Evolutionary conservation across 805 yeast genomes (phyloP).

Genomic region (Candida berthetii): DNA sequence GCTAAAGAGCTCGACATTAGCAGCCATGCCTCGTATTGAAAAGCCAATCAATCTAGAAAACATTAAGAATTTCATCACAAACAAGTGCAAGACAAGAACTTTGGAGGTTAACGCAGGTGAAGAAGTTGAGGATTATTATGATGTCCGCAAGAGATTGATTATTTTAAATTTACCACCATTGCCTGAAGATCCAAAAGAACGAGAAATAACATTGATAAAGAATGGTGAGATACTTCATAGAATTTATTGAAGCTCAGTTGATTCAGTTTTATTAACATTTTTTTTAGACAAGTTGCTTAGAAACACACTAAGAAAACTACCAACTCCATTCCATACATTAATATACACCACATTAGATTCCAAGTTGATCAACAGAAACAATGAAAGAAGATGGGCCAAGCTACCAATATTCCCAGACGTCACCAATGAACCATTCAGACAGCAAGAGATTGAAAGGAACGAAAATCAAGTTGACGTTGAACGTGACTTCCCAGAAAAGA

Average conservation of each 20-base stretch:
- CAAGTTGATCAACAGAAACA: conserved; percentile 13
- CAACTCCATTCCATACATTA: conserved; percentile 66
- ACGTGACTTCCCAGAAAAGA: conserved; percentile 23
- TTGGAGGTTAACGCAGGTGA: conserved; percentile 32
- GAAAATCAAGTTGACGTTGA: conserved; percentile 27
- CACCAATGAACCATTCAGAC: conserved; percentile 42
- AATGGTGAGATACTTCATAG: conserved; percentile 33
- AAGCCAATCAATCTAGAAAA: conserved; percentile 31
- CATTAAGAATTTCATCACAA: conserved; percentile 34
- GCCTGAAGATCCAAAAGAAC: conserved; percentile 24
- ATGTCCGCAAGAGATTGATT: conserved; percentile 57
- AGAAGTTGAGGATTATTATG: conserved; percentile 52
- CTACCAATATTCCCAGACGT: conserved; percentile 50
- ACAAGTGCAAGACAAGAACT: conserved; percentile 46
- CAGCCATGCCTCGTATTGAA: conserved; percentile 49
- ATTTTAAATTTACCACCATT: conserved; percentile 50
- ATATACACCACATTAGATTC: conserved; percentile 43
- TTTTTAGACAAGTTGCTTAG: conserved; percentile 32
- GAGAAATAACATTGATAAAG: conserved; percentile 26
- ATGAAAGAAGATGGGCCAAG: conserved; percentile 25
- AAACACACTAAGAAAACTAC: conserved; percentile 56
- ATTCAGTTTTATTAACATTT: conserved; percentile 8
- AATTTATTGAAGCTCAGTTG: not conserved
- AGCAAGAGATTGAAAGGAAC: conserved; percentile 50
- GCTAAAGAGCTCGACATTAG: conserved; percentile 51